A percentile compares a stretch with the other conserved stretches of the same genome.
These are phyloP conservation scores for Fusarium beomiforme DNA, from an alignment of 2,329 filamentous ascomycete genomes.

Conservation along the genomic window DNA sequence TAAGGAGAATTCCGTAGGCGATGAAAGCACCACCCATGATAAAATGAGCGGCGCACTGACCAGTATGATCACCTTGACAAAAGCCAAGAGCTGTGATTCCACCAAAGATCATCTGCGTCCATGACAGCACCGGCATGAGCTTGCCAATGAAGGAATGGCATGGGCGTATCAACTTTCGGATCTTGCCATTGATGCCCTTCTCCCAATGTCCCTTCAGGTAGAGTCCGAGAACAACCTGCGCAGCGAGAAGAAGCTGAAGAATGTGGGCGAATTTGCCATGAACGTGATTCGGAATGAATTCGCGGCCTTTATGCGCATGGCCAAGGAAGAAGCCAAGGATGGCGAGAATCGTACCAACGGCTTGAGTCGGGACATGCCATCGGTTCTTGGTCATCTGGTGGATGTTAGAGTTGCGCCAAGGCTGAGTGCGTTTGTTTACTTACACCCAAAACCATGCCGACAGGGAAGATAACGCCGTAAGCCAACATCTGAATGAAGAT, in stretches of 20 bases:
- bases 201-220: conserved; percentile 93
- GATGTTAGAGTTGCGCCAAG: background rate
- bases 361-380: conserved; percentile 94
- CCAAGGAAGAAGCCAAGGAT: conserved; percentile 90
- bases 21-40: conserved; percentile 99
- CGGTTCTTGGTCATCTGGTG: conserved; percentile 82
- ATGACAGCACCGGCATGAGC: conserved; percentile 83
- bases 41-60: conserved; percentile 95
- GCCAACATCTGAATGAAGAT: conserved; percentile 88
- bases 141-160: conserved; percentile 87
- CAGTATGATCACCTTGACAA: conserved; percentile 89
- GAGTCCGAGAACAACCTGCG: conserved; percentile 81
- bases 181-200: conserved; percentile 80
- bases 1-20: conserved; percentile 88
- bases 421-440: conserved; percentile 45
- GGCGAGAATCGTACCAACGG: conserved; percentile 77
- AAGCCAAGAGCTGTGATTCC: conserved; percentile 93
- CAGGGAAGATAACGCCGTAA: conserved; percentile 91
- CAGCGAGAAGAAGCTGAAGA: conserved; percentile 81
- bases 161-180: conserved; percentile 76
- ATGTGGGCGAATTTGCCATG: conserved; percentile 84
- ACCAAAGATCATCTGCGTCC: conserved; percentile 96
- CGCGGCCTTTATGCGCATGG: conserved; percentile 87
- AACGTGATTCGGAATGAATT: conserved; percentile 79
- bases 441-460: conserved; percentile 95